phyloP scores from a whole-genome alignment of 306 rosid genomes.

The Hylodesmum podocarpum region DNA sequence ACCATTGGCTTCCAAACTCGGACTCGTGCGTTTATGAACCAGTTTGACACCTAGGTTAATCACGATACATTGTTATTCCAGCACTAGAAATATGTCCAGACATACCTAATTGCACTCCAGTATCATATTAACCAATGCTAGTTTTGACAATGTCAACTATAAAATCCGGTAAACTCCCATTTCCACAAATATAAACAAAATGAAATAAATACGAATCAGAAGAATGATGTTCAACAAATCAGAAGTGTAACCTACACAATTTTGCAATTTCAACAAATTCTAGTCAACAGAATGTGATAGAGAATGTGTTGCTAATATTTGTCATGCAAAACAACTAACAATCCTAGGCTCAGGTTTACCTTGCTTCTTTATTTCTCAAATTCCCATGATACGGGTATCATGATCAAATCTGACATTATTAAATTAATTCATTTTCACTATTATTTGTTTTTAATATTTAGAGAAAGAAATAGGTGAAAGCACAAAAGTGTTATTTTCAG shows the following conservation, averaged over 20 bases:
- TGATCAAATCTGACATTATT: not conserved
- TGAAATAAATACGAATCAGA: no score
- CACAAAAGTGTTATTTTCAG: not conserved
- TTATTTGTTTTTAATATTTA: not conserved
- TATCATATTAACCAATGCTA: not conserved
- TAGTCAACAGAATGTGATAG: no score
- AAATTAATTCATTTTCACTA: not conserved
- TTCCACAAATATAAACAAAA: not conserved
- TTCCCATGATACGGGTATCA: not conserved
- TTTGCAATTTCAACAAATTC: no score
- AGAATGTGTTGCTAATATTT: no score
- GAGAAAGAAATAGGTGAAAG: not conserved
- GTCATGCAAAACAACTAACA: no score
- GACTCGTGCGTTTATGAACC: slow-evolving; percentile 96
- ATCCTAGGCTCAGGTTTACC: not conserved
- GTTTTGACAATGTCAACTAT: not conserved
- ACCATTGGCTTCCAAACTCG: slow-evolving; percentile 99
- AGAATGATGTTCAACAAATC: no score
- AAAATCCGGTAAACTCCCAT: not conserved
- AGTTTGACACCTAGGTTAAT: slow-evolving; percentile 78
- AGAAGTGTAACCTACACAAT: no score
- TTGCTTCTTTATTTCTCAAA: not conserved
- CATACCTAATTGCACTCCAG: not conserved
- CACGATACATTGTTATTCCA: slow-evolving; percentile 10
- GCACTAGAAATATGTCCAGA: not conserved